These are phyloP conservation scores for Fistulina hepatica DNA, from an alignment of 1,284 basidiomycete species.

Conservation along the genomic window DNA sequence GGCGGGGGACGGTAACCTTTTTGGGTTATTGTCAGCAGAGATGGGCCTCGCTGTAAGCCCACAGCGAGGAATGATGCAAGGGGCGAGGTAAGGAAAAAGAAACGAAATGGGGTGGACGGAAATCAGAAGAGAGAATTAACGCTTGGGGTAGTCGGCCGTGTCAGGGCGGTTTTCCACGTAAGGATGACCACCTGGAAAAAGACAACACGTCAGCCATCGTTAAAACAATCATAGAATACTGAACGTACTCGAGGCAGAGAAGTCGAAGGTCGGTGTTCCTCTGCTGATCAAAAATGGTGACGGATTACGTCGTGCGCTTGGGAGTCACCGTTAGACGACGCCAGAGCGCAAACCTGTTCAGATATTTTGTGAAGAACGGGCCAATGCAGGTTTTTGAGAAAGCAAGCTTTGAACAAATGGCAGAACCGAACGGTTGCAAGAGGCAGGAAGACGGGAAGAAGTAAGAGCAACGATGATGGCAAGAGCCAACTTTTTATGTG, in stretches of 20 bases:
- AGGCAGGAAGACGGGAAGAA: too few species aligned
- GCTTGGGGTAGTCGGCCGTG: slow-evolving; percentile 27
- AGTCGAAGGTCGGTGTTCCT: slow-evolving; percentile 72
- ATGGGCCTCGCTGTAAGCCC: slow-evolving; percentile 57
- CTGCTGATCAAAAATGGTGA: slow-evolving; percentile 63
- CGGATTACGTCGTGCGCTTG: slow-evolving; percentile 10
- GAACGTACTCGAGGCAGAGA: slow-evolving; percentile 64
- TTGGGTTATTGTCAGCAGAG: slow-evolving; percentile 43
- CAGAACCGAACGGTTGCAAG: too few species aligned
- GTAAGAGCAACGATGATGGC: too few species aligned
- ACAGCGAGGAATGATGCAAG: slow-evolving; percentile 32
- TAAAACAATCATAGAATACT: slow-evolving; percentile 14
- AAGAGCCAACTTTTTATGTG: too few species aligned
- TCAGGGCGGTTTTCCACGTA: slow-evolving; percentile 77
- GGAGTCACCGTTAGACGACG: background rate
- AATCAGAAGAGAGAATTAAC: slow-evolving; percentile 13
- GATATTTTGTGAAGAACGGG: too few species aligned
- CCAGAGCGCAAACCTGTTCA: too few species aligned
- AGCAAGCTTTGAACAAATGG: too few species aligned
- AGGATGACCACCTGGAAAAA: slow-evolving; percentile 59
- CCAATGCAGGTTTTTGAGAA: too few species aligned
- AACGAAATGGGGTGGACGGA: slow-evolving; percentile 14
- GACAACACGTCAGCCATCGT: slow-evolving; percentile 16
- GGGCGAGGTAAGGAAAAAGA: slow-evolving; percentile 16
- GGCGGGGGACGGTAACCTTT: slow-evolving; percentile 49